phyloP scores from a whole-genome alignment of 768 basidiomycete species.

The Glaciozyma martinii region DNA sequence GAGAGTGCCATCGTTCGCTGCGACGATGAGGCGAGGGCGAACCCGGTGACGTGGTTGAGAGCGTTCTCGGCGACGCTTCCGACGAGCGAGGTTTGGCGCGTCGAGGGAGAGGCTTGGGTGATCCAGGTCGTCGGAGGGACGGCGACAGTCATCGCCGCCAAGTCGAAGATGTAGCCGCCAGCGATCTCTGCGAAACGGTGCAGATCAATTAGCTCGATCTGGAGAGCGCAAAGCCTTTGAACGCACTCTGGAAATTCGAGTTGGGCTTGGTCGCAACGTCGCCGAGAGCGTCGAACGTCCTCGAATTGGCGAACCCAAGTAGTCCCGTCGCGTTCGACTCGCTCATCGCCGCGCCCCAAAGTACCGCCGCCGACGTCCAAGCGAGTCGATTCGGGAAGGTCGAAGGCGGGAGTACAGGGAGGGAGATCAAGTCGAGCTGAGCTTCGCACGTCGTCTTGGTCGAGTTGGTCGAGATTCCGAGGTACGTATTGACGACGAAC shows the following conservation, averaged over 20 bases:
- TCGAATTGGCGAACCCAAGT: constrained; percentile 7
- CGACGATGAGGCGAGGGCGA: constrained; percentile 1
- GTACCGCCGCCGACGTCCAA: constrained; percentile 10
- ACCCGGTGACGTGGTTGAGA: background rate
- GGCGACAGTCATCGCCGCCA: constrained; percentile 2
- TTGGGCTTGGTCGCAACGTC: constrained; percentile 6
- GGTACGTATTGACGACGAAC: background rate
- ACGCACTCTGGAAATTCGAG: constrained; percentile 10
- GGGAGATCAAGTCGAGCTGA: constrained; percentile 10
- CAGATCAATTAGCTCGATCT: too few relatives aligned
- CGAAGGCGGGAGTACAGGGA: constrained; percentile 4
- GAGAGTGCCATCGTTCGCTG: constrained; percentile 8
- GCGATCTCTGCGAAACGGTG: background rate
- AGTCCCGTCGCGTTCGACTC: constrained; percentile 9
- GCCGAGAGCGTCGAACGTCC: background rate
- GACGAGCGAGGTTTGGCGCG: background rate
- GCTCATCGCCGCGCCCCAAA: constrained; percentile 7
- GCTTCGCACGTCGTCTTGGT: constrained; percentile 1
- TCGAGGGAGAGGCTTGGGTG: background rate
- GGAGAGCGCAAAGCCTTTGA: too few relatives aligned
- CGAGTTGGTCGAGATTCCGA: background rate
- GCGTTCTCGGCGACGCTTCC: background rate
- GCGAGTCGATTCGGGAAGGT: constrained; percentile 1
- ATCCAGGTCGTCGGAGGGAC: constrained; percentile 1
- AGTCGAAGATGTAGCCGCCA: constrained; percentile 12